Conservation (phyloP, 768 basidiomycete genomes). For the Naganishia antarctica region DNA sequence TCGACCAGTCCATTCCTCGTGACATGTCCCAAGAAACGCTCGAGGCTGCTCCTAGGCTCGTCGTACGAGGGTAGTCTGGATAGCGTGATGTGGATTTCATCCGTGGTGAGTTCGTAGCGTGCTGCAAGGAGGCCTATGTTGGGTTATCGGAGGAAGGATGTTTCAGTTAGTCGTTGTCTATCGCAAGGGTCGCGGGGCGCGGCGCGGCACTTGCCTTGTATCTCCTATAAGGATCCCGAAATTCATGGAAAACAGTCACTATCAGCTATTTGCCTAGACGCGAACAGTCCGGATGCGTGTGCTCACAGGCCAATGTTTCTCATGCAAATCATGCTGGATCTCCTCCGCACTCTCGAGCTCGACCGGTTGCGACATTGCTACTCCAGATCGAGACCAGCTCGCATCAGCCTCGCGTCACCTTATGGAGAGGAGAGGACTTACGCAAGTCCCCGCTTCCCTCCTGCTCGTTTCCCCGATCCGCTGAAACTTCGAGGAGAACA, state of each 20-base stretch:
- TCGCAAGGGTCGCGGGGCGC: not conserved
- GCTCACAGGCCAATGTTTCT: slow-evolving; percentile 18
- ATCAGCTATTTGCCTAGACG: not conserved
- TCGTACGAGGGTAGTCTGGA: slow-evolving; percentile 15
- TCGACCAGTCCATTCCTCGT: slow-evolving; percentile 19
- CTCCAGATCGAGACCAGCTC: no score
- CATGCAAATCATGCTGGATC: slow-evolving; percentile 13
- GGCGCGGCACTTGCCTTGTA: slow-evolving; percentile 5
- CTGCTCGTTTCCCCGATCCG: not conserved
- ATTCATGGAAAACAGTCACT: not conserved
- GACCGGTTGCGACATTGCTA: not conserved
- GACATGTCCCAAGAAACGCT: slow-evolving; percentile 21
- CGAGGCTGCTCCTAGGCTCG: slow-evolving; percentile 12
- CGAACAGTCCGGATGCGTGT: not conserved
- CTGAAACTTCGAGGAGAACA: slow-evolving; percentile 6
- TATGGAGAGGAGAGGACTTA: slow-evolving; percentile 6
- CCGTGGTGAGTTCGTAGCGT: slow-evolving; percentile 5
- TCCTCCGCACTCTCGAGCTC: slow-evolving; percentile 6
- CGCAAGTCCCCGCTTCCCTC: not conserved
- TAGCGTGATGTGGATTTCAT: slow-evolving; percentile 12
- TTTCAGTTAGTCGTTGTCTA: not conserved
- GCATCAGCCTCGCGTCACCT: no score
- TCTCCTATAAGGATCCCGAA: not conserved
- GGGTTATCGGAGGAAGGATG: not conserved
- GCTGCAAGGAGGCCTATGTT: slow-evolving; percentile 8